Base-by-base conservation (phyloP, 371 early-diverging fungal genomes). In the Nematocida parisii region DNA sequence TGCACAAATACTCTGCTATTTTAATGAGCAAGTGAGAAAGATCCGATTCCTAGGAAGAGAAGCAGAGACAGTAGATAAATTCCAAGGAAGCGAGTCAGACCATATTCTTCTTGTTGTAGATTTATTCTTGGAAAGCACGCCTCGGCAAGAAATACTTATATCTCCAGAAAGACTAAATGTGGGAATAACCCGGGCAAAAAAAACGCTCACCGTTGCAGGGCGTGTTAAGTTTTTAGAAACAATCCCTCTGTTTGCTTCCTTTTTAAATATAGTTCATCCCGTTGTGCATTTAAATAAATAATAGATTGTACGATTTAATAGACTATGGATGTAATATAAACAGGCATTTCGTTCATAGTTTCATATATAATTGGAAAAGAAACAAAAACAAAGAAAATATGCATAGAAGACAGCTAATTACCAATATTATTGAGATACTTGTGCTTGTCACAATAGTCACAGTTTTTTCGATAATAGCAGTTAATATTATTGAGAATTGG, bases 111-210 rank as follows among this genome's bases (percentile, higher is more conserved):
- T 88, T 46, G 58, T 87, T 5, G 44, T 74, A 39, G 83, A 72
- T 22, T 66, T 95, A 40, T 33, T 81, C 18, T 7, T 62, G 5
- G 24, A 18, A 11, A 11, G 33, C 13, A 15, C 45, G 13, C 18
- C 39, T 39, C 9, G 18, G 15, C 13, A 9, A n/a, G 93, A 94
- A 46, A 85, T 97, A 13, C 85, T 96, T 55, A 88, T 89, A 72
- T 94, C 94, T 83, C 93, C 93, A 92, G 89, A 93, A 42, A 90
- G 98, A 27, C 87, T 98, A 77, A 98, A 98, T 85, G 98, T 98
- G 9, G 97, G 96, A 0, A 88, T 98, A 50, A 98, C 97, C 4
- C 88, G 98, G 54, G 95, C 97, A 0, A 92, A 91, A 81, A 84
- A 83, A 47, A 94, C 95, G 82, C 84, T 98, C n/a, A 89, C 95